These are phyloP conservation scores for Phytophthora quininea DNA, from an alignment of 352 stramenopile genomes.

Conservation along the genomic window DNA sequence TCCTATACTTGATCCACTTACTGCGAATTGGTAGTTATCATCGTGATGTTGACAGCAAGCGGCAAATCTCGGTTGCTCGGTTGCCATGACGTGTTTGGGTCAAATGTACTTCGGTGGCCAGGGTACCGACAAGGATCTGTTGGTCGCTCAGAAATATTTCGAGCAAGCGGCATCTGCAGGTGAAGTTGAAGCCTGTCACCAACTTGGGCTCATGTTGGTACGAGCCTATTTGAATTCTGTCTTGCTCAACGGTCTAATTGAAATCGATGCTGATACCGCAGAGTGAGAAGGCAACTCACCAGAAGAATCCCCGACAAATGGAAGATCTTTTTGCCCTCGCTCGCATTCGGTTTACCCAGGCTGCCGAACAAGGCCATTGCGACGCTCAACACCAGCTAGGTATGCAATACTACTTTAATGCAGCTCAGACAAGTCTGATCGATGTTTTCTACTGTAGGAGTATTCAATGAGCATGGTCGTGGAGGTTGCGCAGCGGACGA, in stretches of 20 bases:
- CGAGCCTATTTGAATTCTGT: neutral
- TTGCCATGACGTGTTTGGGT: slow-evolving; percentile 67
- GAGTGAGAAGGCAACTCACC: slow-evolving; percentile 49
- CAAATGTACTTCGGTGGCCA: slow-evolving; percentile 61
- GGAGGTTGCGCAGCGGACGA: slow-evolving; percentile 19
- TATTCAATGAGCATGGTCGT: slow-evolving; percentile 44
- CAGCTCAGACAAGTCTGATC: too few species aligned
- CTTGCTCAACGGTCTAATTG: too few species aligned
- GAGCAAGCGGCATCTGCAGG: slow-evolving; percentile 41
- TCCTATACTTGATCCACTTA: neutral
- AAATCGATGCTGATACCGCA: too few species aligned
- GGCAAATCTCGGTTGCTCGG: slow-evolving; percentile 43
- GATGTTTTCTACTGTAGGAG: slow-evolving; percentile 21
- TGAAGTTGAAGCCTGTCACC: slow-evolving; percentile 50
- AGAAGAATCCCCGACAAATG: slow-evolving; percentile 36
- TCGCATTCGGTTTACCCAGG: slow-evolving; percentile 49
- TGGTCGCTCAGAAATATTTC: slow-evolving; percentile 64
- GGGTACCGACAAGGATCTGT: slow-evolving; percentile 55
- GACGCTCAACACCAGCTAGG: slow-evolving; percentile 65
- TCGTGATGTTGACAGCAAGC: slow-evolving; percentile 43
- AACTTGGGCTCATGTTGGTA: slow-evolving; percentile 67
- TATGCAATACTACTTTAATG: slow-evolving; percentile 1
- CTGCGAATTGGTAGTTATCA: neutral
- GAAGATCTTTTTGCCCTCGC: slow-evolving; percentile 48
- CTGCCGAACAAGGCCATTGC: slow-evolving; percentile 57